These are phyloP conservation scores for Smittium mucronatum DNA, from an alignment of 371 early-diverging fungal species.

Conservation along the genomic window DNA sequence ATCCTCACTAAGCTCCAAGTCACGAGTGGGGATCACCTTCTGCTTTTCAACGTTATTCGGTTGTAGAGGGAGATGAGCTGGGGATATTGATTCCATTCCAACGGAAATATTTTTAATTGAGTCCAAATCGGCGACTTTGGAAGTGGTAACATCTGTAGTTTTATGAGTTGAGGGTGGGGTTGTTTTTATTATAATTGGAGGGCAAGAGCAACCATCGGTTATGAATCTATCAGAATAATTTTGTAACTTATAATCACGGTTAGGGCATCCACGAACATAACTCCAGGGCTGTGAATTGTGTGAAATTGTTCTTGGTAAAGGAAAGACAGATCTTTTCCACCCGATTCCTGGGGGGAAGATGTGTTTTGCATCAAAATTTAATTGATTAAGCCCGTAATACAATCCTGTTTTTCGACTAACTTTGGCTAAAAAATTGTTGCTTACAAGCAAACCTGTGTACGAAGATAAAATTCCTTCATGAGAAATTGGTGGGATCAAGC, in stretches of 20 bases:
- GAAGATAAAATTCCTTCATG: conserved; percentile 71
- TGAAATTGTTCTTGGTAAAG: conserved; percentile 3
- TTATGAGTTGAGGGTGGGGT: no score
- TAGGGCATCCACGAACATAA: not conserved
- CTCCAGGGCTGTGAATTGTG: conserved; percentile 4
- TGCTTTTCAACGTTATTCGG: no score
- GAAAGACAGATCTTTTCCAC: not conserved
- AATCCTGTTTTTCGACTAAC: conserved; percentile 28
- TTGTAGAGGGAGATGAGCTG: no score
- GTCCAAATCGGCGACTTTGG: no score
- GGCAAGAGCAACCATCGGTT: not conserved
- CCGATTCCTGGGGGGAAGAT: conserved; percentile 8
- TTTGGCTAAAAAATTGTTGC: conserved; percentile 54
- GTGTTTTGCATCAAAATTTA: not conserved
- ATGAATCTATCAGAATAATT: not conserved
- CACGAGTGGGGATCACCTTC: no score
- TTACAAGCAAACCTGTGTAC: conserved; percentile 55
- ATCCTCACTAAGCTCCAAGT: no score
- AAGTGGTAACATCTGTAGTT: no score
- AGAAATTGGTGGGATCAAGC: conserved; percentile 44
- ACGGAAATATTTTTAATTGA: no score
- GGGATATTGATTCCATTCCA: no score
- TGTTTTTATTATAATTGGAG: no score
- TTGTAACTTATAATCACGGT: not conserved
- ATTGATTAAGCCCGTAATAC: not conserved